Evolutionary conservation across 768 basidiomycete genomes (phyloP).

Genomic region (Pisolithus microcarpus): DNA sequence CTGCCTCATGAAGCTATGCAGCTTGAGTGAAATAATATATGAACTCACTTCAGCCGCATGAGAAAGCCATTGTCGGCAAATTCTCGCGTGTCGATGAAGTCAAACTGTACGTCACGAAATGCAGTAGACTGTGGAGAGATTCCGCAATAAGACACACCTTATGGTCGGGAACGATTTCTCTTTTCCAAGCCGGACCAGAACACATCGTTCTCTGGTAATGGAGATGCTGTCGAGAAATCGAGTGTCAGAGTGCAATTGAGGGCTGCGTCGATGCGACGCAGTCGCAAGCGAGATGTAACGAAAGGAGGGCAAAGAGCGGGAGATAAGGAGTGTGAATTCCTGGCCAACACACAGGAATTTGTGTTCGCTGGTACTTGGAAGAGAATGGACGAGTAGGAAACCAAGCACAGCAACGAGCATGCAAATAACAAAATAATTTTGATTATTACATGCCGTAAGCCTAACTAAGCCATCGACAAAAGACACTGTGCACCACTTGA

Average conservation of each 20-base stretch:
- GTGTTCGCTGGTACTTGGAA: not conserved
- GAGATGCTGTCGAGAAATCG: conserved; percentile 14
- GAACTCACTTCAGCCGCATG: conserved; percentile 76
- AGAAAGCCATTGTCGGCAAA: conserved; percentile 83
- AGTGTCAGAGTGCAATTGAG: conserved; percentile 16
- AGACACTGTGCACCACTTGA: conserved; percentile 26
- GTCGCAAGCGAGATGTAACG: conserved; percentile 25
- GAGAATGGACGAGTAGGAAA: not conserved
- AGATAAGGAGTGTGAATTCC: conserved; percentile 17
- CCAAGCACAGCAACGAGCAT: not conserved
- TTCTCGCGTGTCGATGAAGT: conserved; percentile 91
- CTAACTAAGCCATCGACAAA: not conserved
- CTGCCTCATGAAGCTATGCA: not conserved
- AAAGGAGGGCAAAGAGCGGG: conserved; percentile 16
- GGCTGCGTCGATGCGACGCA: conserved; percentile 25
- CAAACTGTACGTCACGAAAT: conserved; percentile 56
- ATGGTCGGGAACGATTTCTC: conserved; percentile 95
- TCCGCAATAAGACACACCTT: conserved; percentile 53
- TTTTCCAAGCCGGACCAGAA: conserved; percentile 86
- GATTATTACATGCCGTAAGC: not conserved
- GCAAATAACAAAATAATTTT: not conserved
- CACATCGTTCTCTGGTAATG: conserved; percentile 15
- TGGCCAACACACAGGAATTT: not conserved
- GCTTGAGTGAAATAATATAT: not conserved
- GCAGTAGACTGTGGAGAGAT: not conserved